Conservation (phyloP, 75 land plant species). For the Pinus tabuliformis region DNA sequence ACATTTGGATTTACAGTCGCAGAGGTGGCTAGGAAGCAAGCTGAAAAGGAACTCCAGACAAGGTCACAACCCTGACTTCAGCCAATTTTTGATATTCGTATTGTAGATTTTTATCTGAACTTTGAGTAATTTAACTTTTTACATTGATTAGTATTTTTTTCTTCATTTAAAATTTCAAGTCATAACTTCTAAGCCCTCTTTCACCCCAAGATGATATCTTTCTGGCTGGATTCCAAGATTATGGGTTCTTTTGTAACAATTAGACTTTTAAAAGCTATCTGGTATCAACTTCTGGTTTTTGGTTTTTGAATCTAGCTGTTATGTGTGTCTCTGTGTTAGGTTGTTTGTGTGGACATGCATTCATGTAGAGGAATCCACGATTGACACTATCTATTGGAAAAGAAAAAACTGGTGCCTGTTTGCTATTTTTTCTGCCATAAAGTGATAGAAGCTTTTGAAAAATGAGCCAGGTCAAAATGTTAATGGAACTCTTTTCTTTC, state of each 20-base stretch:
- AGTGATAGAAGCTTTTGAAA: too few relatives aligned
- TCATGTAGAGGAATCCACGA: too few relatives aligned
- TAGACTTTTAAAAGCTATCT: neutral
- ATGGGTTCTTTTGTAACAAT: neutral
- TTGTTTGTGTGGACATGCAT: too few relatives aligned
- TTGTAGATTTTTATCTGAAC: neutral
- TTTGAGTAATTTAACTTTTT: neutral
- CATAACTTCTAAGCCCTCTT: too few relatives aligned
- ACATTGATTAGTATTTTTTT: neutral
- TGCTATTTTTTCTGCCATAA: too few relatives aligned
- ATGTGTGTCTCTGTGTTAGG: too few relatives aligned
- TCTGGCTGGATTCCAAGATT: neutral
- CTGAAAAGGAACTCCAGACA: constrained; percentile 60
- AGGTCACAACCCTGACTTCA: constrained; percentile 27
- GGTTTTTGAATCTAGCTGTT: neutral
- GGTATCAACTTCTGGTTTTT: neutral
- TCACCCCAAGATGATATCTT: too few relatives aligned
- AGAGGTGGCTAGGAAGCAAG: constrained; percentile 77
- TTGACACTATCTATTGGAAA: too few relatives aligned
- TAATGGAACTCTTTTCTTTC: too few relatives aligned
- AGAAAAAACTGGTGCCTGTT: too few relatives aligned
- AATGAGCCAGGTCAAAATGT: too few relatives aligned
- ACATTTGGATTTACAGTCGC: constrained; percentile 96
- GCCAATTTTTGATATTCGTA: too few relatives aligned
- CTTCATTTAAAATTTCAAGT: neutral